Conservation (phyloP, 768 basidiomycete genomes). For the Royoungia palumana region DNA sequence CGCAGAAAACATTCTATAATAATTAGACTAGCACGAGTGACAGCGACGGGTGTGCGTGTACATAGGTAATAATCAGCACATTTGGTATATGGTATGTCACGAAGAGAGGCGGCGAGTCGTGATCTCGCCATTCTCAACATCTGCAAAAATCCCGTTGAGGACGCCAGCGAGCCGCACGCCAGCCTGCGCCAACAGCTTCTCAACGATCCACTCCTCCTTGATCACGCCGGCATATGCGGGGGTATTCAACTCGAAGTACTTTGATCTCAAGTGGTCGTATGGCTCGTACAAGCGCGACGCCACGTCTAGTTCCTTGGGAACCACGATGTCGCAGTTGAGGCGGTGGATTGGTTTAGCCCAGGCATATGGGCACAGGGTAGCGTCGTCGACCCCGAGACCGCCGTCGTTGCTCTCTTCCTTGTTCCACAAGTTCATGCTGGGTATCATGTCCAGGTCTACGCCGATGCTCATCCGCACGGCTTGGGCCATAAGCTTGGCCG, state of each 20-base stretch:
- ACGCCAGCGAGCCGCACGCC: slow-evolving; percentile 82
- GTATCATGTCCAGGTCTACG: no score
- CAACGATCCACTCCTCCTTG: slow-evolving; percentile 63
- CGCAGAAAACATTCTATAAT: no score
- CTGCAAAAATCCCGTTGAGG: slow-evolving; percentile 68
- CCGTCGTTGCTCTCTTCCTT: slow-evolving; percentile 6
- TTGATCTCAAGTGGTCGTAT: background rate
- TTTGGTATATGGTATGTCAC: background rate
- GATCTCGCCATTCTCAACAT: background rate
- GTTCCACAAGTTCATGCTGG: no score
- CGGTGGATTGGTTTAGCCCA: slow-evolving; percentile 74
- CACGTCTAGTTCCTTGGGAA: slow-evolving; percentile 66
- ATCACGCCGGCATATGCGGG: slow-evolving; percentile 74
- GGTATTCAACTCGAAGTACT: slow-evolving; percentile 73
- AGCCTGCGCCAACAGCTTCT: slow-evolving; percentile 77
- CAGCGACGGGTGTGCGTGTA: no score
- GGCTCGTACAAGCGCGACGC: no score
- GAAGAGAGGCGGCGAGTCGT: background rate
- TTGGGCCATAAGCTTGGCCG: background rate
- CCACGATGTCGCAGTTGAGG: slow-evolving; percentile 81
- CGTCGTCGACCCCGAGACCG: slow-evolving; percentile 47
- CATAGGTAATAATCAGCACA: no score
- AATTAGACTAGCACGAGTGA: no score
- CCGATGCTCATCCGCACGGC: no score
- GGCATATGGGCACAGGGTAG: slow-evolving; percentile 65